Evolutionary conservation across 2,329 filamentous ascomycete genomes (phyloP).

Genomic region (Lasiodiplodia citricola): DNA sequence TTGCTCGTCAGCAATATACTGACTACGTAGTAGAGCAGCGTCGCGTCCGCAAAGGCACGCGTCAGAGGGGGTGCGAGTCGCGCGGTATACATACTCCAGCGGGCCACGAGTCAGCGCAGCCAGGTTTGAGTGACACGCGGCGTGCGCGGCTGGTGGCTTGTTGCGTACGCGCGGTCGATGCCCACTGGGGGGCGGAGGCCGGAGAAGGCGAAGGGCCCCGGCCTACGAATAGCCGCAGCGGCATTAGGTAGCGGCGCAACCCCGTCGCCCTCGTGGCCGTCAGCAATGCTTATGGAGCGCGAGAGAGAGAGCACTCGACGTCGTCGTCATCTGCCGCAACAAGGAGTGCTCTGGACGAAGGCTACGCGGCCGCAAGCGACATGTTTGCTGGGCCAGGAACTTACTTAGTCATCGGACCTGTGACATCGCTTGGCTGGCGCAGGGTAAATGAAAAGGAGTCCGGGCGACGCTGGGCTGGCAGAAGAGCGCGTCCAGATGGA

Average conservation of each 20-base stretch:
- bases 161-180: not conserved
- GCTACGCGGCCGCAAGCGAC: not conserved
- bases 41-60: not conserved
- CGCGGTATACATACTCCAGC: constrained; percentile 15
- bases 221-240: constrained; percentile 14
- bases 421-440: not conserved
- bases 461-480: constrained; percentile 14
- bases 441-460: constrained; percentile 20
- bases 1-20: not conserved
- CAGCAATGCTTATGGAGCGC: not conserved
- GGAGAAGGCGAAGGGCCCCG: not conserved
- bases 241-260: constrained; percentile 2
- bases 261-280: constrained; percentile 8
- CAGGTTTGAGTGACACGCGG: constrained; percentile 10
- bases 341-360: not conserved
- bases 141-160: constrained; percentile 10
- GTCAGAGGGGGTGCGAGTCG: constrained; percentile 19
- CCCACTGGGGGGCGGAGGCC: not conserved
- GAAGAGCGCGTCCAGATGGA: not conserved
- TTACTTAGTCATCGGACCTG: not conserved
- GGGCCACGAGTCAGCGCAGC: constrained; percentile 10
- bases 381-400: constrained; percentile 1
- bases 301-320: not conserved
- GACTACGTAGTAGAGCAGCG: not conserved
- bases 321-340: not conserved